A percentile compares a stretch with the other conserved stretches of the same genome.
Conservation (phyloP, 83 land plant species). For the Isoetes engelmannii region DNA sequence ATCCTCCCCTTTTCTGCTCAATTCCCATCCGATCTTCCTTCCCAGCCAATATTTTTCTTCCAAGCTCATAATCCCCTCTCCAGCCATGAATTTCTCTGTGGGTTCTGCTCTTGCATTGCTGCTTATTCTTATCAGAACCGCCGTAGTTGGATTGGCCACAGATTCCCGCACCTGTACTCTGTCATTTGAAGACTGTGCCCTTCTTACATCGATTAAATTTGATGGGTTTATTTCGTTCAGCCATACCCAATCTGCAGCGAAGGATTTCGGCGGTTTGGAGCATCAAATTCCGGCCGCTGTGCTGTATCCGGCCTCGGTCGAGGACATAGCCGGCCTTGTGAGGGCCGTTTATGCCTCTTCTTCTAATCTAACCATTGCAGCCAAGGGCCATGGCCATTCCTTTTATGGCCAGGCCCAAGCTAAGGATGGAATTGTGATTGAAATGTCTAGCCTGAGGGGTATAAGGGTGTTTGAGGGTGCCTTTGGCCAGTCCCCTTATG, state of each 20-base stretch:
- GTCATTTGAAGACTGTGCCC: neutral
- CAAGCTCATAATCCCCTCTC: no score
- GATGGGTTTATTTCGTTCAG: neutral
- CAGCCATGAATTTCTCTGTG: neutral
- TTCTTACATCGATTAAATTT: neutral
- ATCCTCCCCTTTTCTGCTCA: no score
- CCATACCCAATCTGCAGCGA: neutral
- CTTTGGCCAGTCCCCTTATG: conserved; percentile 38
- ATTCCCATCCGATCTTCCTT: no score
- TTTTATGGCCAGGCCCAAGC: conserved; percentile 40
- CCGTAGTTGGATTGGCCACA: conserved; percentile 4
- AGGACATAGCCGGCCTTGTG: neutral
- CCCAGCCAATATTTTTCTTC: no score
- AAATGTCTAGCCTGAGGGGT: conserved; percentile 55
- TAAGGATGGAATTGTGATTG: conserved; percentile 57
- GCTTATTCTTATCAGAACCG: neutral
- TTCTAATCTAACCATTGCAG: neutral
- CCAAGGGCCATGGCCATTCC: conserved; percentile 3
- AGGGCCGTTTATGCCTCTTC: neutral
- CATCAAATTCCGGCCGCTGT: neutral
- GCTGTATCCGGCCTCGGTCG: neutral
- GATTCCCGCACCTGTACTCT: neutral
- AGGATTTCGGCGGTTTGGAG: neutral
- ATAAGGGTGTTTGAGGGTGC: conserved; percentile 22
- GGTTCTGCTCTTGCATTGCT: neutral